A percentile compares a stretch with the other conserved stretches of the same genome.
These are phyloP conservation scores for Suillus brevipes DNA, from an alignment of 768 basidiomycete species.

Conservation along the genomic window DNA sequence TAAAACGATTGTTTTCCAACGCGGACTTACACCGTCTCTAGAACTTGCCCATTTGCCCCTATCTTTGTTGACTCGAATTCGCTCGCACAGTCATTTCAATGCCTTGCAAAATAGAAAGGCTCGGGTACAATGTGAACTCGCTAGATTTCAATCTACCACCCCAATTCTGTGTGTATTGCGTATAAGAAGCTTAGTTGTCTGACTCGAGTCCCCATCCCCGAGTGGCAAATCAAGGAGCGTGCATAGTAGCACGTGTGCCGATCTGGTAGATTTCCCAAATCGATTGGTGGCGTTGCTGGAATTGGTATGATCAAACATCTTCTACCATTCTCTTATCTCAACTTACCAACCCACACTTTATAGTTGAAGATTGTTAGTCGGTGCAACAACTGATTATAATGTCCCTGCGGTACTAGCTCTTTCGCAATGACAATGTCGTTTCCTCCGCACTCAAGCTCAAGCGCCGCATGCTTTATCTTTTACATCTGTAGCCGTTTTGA, in stretches of 20 bases:
- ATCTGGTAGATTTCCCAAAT: neutral
- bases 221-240: neutral
- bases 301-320: neutral
- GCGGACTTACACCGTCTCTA: neutral
- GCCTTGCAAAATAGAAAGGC: neutral
- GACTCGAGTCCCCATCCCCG: neutral
- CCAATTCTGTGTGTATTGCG: neutral
- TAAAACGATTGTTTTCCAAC: neutral
- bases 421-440: too few relatives aligned
- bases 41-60: neutral
- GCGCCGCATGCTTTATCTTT: too few relatives aligned
- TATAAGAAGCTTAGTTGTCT: neutral
- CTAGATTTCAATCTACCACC: neutral
- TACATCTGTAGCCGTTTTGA: too few relatives aligned
- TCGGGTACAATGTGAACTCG: neutral
- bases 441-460: too few relatives aligned
- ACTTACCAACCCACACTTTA: neutral
- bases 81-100: neutral
- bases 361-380: too few relatives aligned
- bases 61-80: neutral
- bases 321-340: neutral
- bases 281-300: neutral
- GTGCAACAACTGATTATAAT: too few relatives aligned
- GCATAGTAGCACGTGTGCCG: neutral
- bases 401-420: too few relatives aligned